Evolutionary conservation across 495 filamentous ascomycete species (phyloP).

Genomic region (Penicillium cinerascens): DNA sequence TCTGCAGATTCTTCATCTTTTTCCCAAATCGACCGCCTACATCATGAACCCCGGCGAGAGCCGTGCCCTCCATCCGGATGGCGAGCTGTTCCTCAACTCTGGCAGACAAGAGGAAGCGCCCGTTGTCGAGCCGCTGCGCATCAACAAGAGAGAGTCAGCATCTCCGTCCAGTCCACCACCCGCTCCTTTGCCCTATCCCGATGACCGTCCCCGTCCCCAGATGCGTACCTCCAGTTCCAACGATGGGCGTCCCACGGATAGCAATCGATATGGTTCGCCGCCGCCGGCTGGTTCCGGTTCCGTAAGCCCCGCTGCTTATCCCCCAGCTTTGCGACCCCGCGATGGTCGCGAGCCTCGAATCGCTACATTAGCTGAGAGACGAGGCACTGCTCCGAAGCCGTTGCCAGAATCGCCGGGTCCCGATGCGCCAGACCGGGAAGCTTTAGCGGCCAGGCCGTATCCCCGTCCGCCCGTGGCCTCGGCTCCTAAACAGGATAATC

Average conservation of each 20-base stretch:
- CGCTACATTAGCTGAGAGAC: slow-evolving; percentile 63
- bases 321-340: slow-evolving; percentile 43
- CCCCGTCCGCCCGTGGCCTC: slow-evolving; percentile 28
- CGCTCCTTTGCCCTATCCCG: slow-evolving; percentile 67
- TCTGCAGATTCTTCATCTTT: slow-evolving; percentile 11
- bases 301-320: slow-evolving; percentile 41
- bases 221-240: slow-evolving; percentile 34
- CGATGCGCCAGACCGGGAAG: slow-evolving; percentile 65
- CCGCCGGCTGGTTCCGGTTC: slow-evolving; percentile 29
- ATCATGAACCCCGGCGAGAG: slow-evolving; percentile 41
- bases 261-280: slow-evolving; percentile 27
- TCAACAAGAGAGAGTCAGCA: slow-evolving; percentile 64
- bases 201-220: slow-evolving; percentile 57
- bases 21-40: slow-evolving; percentile 1
- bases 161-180: slow-evolving; percentile 24
- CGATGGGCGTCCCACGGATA: slow-evolving; percentile 36
- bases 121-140: slow-evolving; percentile 79
- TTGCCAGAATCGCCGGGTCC: slow-evolving; percentile 73
- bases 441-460: slow-evolving; percentile 51
- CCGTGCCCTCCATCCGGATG: slow-evolving; percentile 55
- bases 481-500: slow-evolving; percentile 25
- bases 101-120: slow-evolving; percentile 56
- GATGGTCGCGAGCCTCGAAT: slow-evolving; percentile 44
- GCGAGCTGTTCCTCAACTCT: slow-evolving; percentile 71
- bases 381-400: slow-evolving; percentile 67